phyloP scores from a whole-genome alignment of 2,329 filamentous ascomycete genomes.

The Dendrostoma leiphaemia region DNA sequence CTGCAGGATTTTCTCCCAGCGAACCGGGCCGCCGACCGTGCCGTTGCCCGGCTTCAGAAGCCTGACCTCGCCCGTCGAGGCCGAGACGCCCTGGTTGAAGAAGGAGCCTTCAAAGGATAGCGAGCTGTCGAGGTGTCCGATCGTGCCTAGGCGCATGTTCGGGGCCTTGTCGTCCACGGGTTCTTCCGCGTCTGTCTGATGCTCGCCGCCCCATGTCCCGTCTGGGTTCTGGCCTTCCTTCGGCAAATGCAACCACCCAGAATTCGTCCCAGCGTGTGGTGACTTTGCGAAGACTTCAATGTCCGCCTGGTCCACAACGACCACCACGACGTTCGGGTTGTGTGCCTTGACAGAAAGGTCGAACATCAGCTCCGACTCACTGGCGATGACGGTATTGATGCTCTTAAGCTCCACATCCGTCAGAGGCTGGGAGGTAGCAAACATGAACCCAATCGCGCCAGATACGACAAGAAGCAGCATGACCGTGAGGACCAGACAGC shows the following conservation, averaged over 20 bases:
- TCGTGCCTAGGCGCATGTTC: constrained; percentile 89
- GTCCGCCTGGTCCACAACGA: constrained; percentile 83
- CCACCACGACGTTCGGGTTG: constrained; percentile 89
- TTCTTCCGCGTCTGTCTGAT: constrained; percentile 28
- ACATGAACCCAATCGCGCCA: constrained; percentile 84
- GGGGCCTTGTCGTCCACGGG: constrained; percentile 67
- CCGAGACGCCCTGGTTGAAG: constrained; percentile 69
- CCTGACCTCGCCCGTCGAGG: constrained; percentile 79
- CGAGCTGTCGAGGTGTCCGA: constrained; percentile 82
- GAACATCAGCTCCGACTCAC: constrained; percentile 92
- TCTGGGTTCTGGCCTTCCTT: constrained; percentile 54
- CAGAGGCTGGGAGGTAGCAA: constrained; percentile 87
- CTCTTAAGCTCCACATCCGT: constrained; percentile 73
- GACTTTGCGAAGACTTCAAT: constrained; percentile 94
- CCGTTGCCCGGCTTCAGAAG: constrained; percentile 82
- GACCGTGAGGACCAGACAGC: constrained; percentile 79
- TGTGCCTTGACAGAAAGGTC: constrained; percentile 84
- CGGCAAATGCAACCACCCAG: constrained; percentile 25
- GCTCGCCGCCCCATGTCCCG: constrained; percentile 25
- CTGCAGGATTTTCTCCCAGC: constrained; percentile 88
- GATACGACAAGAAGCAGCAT: constrained; percentile 79
- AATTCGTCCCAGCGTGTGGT: constrained; percentile 74
- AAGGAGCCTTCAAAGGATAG: constrained; percentile 88
- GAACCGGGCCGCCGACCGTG: constrained; percentile 78
- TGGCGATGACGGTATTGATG: constrained; percentile 87